Evolutionary conservation across 192 early-diverging fungal species (phyloP), one percentile per base, ranked within the genome.

Genomic region (Chytriomyces confervae): DNA sequence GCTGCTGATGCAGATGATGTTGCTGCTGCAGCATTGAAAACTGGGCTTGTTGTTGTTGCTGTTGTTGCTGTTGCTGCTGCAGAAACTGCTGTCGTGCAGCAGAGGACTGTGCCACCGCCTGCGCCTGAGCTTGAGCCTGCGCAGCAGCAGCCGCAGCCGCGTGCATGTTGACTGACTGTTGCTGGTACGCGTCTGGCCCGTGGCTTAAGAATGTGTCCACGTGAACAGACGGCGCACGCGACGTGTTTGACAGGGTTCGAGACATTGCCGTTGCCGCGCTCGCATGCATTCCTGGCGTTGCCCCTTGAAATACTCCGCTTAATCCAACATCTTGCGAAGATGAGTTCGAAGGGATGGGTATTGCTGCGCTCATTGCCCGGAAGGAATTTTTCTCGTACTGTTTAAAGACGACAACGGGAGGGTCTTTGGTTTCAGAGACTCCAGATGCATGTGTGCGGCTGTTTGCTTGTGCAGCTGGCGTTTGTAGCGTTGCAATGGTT

Each of bases 381-480:
- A 72, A 72, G 9, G 47, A 18, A 51, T 72, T 61, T 57, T 72
- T 48, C 50, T 18, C 13, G 36, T 72, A 72, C 29, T 72, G 69
- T 45, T 72, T 72, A 51, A 72, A 72, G 8, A 72, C 69, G 18
- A 72, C 69, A 16, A 43, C 36, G 18, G 69, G 36, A 23, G 63
- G 13, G 36, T 36, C 36, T 36, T 36, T 36, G 36, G 36, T 36
- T 4, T 36, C 36, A 4, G 36, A 36, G 36, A 36, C 36, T 36
- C 36, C 36, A 36, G 24, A 65, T 65, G 1, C 11, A 27, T 11
- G 20, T 65, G 24, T 65, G 20, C 20, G 13, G 20, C 36, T 65
- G 63, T 3, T 23, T 29, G 20, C 36, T 65, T 13, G 20, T 13
- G 20, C 13, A 13, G 36, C 27, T 43, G 63, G 63, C 27, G 11